Evolutionary conservation across 2,329 filamentous ascomycete genomes (phyloP), one percentile per base, ranked within the genome.

Genomic region (Fonsecaea pedrosoi): DNA sequence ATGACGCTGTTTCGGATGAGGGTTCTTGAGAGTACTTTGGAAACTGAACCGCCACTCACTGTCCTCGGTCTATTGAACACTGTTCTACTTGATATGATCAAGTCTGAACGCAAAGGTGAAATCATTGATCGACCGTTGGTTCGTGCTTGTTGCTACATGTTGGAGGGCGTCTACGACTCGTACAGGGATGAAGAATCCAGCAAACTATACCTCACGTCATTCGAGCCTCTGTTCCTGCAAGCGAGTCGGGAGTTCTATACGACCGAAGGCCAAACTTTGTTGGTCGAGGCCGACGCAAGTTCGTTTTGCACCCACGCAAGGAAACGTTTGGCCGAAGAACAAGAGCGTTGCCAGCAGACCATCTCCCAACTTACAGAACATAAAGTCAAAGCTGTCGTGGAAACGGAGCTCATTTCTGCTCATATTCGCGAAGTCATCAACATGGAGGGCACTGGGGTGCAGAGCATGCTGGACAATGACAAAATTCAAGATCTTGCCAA

Each of bases 391-490:
- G 81, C 82, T 4, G 90, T 97, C 0, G 87, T 99, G 1, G 93
- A 98, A 70, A 81, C 90, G 40, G 88, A 94, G 76, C 81, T 99
- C 60, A 94, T 99, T 57, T 82, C 84, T 50, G 85, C 87, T 54
- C 91, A 95, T 71, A 86, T 98, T 65, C 82, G 87, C 25, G 92
- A 96, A 15, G 90, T 99, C 62, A 85, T 98, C 67, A 87, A 89
- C 57, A 88, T 97, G 79, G 92, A 97, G 73, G 87, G 87, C 5
- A 97, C 90, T 69, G 95, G 95, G 0, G 85, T 97, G 50, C 88
- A 86, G 70, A 89, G 89, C 75, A 98, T 99, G 94, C 88, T 98
- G 58, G 92, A 97, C 77, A 94, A 97, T 73, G 91, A 97, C 77
- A 88, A 90, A 70, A 74, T 90, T 38, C 87, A 90, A 3, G 93